A percentile compares a stretch with the other conserved stretches of the same genome.
These are phyloP conservation scores for Cynanchum wilfordii DNA, from an alignment of 257 asterid species.

Conservation along the genomic window DNA sequence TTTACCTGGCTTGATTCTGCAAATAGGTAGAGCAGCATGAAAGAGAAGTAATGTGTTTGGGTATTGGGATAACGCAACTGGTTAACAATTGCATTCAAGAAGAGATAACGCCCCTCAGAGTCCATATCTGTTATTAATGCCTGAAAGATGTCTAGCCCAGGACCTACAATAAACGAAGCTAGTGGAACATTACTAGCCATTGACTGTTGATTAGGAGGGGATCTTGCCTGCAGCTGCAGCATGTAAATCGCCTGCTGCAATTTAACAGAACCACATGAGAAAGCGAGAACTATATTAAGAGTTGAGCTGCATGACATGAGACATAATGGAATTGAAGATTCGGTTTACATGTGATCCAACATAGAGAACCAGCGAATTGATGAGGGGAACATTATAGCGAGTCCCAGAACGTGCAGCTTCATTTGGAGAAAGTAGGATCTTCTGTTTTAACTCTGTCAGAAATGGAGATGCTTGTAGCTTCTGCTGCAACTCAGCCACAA, in stretches of 20 bases:
- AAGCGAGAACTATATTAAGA: not conserved
- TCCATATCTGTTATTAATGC: slow-evolving; percentile 72
- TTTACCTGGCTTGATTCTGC: slow-evolving; percentile 76
- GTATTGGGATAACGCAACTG: slow-evolving; percentile 96
- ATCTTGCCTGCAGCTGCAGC: slow-evolving; percentile 64
- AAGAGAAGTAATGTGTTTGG: slow-evolving; percentile 95
- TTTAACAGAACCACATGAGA: slow-evolving; percentile 6
- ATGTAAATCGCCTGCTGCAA: slow-evolving; percentile 58
- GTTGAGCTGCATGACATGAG: not conserved
- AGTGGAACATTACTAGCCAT: slow-evolving; percentile 50
- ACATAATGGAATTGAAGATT: not conserved
- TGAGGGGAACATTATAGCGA: slow-evolving; percentile 83
- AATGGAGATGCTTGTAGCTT: slow-evolving; percentile 64
- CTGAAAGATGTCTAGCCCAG: slow-evolving; percentile 92
- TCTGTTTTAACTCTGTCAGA: slow-evolving; percentile 78
- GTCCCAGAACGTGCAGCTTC: slow-evolving; percentile 83
- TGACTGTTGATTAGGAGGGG: slow-evolving; percentile 61
- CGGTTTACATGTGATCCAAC: slow-evolving; percentile 76
- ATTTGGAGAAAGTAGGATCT: slow-evolving; percentile 65
- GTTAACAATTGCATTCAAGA: slow-evolving; percentile 88
- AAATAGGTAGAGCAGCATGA: slow-evolving; percentile 74
- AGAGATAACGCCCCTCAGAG: slow-evolving; percentile 93
- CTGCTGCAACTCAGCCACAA: slow-evolving; percentile 77
- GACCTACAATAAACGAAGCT: slow-evolving; percentile 59
- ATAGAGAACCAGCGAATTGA: slow-evolving; percentile 89